Evolutionary conservation across 1,284 basidiomycete genomes (phyloP).

Genomic region (Albatrellus sp.): DNA sequence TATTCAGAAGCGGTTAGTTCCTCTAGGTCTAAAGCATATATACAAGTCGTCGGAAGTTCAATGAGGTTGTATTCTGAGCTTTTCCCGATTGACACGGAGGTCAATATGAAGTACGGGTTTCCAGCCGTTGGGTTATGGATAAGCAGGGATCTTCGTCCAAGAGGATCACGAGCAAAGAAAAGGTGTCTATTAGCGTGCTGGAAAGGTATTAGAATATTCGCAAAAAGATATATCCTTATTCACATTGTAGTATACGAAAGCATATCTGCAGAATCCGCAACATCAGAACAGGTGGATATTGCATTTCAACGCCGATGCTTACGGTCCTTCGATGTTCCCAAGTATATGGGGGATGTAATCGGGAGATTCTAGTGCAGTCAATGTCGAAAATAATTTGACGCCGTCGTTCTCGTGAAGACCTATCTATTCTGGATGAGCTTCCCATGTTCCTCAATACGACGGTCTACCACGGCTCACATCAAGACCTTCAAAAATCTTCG

Average conservation of each 20-base stretch:
- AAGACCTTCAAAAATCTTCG: constrained; percentile 68
- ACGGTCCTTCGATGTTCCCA: constrained; percentile 77
- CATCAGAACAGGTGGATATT: background rate
- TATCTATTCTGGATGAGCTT: constrained; percentile 24
- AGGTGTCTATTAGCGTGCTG: constrained; percentile 38
- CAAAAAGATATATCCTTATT: constrained; percentile 1
- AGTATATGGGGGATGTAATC: constrained; percentile 41
- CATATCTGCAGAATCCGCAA: constrained; percentile 44
- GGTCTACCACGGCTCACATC: constrained; percentile 26
- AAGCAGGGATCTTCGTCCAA: constrained; percentile 85
- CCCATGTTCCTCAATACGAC: constrained; percentile 1
- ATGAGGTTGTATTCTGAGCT: constrained; percentile 33
- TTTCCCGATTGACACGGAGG: constrained; percentile 52
- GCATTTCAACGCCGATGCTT: constrained; percentile 23
- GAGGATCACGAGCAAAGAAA: constrained; percentile 79
- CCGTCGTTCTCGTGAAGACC: constrained; percentile 67
- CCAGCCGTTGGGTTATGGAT: constrained; percentile 40
- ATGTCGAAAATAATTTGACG: constrained; percentile 41
- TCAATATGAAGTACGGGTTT: constrained; percentile 44
- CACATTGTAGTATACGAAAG: constrained; percentile 73
- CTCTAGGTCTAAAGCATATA: constrained; percentile 41
- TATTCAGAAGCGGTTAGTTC: constrained; percentile 9
- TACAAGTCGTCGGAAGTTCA: constrained; percentile 48
- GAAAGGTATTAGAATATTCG: constrained; percentile 3
- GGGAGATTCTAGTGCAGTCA: constrained; percentile 27